Percentiles rank a stretch among this genome's conserved stretches.
Evolutionary conservation across 805 yeast genomes (phyloP).

Genomic region (Ogataea populi-albae): DNA sequence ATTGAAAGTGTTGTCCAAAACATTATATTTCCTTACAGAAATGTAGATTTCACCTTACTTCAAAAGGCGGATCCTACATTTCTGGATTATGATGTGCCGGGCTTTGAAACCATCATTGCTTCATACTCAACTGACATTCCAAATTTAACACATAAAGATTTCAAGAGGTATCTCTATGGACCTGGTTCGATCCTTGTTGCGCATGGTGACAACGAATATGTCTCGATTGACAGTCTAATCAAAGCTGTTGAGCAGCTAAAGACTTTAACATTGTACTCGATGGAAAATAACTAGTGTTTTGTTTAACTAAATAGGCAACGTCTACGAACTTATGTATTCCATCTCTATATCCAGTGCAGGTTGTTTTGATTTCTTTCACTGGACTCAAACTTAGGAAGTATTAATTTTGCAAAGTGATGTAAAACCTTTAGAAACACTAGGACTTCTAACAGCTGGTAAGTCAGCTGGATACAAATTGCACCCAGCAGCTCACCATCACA

Average conservation of each 20-base stretch:
- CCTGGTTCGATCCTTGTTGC: conserved; percentile 66
- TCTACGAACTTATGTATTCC: conserved; percentile 20
- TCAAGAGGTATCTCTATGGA: conserved; percentile 56
- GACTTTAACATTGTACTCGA: conserved; percentile 32
- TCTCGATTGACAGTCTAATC: conserved; percentile 44
- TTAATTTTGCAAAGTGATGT: conserved; percentile 21
- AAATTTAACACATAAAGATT: conserved; percentile 33
- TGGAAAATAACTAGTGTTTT: conserved; percentile 6
- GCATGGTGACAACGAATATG: conserved; percentile 55
- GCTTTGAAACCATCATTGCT: conserved; percentile 47
- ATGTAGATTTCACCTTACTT: conserved; percentile 10
- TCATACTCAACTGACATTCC: conserved; percentile 45
- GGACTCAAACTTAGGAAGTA: conserved; percentile 32
- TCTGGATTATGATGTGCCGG: conserved; percentile 60
- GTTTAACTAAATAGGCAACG: too few relatives aligned
- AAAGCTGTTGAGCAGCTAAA: conserved; percentile 55
- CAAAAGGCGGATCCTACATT: conserved; percentile 39
- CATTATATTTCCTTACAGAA: conserved; percentile 30
- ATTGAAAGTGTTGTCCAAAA: conserved; percentile 37
- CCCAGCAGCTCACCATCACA: conserved; percentile 1
- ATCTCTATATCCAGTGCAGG: conserved; percentile 32
- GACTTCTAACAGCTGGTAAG: not conserved
- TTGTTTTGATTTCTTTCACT: conserved; percentile 15
- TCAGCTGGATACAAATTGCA: not conserved
- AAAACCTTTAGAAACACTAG: not conserved